Percentiles rank a stretch among this genome's conserved stretches.
phyloP scores from a whole-genome alignment of 140 eudicot species.

The Senecio squalidus region DNA sequence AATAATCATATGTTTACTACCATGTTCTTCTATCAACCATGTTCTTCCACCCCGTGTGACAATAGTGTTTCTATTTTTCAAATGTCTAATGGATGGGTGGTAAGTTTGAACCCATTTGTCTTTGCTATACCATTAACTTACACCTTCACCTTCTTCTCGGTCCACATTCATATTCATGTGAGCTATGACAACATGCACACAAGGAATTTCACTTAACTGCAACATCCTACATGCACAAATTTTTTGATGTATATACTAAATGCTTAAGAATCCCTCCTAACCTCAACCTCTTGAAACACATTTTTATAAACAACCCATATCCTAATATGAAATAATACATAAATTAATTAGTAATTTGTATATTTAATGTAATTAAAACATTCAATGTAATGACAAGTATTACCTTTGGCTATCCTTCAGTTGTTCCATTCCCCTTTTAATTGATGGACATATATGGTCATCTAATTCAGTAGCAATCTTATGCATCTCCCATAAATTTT shows the following conservation, averaged over 20 bases:
- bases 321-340: too few relatives aligned
- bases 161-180: neutral
- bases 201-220: neutral
- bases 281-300: neutral
- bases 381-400: too few relatives aligned
- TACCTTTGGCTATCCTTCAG: neutral
- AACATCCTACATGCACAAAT: neutral
- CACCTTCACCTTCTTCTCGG: neutral
- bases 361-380: too few relatives aligned
- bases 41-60: too few relatives aligned
- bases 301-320: too few relatives aligned
- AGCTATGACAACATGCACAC: neutral
- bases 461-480: neutral
- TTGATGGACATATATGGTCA: neutral
- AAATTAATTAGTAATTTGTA: too few relatives aligned
- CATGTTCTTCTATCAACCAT: too few relatives aligned
- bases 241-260: neutral
- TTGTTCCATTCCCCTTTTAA: neutral
- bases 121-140: neutral
- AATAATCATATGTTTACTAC: too few relatives aligned
- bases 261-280: neutral
- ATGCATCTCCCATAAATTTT: neutral
- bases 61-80: too few relatives aligned
- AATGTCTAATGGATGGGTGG: neutral
- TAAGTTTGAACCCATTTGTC: neutral